Evolutionary conservation across 192 early-diverging fungal genomes (phyloP).

Genomic region (Chytriomyces sp.): DNA sequence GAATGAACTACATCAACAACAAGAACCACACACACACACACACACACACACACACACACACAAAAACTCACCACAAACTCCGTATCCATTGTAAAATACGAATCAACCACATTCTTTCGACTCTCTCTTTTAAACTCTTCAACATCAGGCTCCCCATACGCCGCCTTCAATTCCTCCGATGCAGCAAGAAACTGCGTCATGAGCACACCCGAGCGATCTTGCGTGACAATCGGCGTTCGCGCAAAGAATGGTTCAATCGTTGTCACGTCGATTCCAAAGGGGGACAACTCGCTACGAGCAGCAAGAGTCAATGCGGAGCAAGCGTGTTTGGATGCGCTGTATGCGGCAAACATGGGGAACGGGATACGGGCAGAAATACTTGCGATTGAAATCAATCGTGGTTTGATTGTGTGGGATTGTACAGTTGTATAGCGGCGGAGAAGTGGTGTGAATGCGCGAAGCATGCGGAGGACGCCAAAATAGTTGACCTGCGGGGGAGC

Average conservation of each 20-base stretch:
- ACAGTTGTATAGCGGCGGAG: constrained; percentile 21
- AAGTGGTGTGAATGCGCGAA: constrained; percentile 39
- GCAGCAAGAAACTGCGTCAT: not conserved
- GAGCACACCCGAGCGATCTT: not conserved
- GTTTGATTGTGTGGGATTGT: not conserved
- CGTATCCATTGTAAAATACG: not conserved
- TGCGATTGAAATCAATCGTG: constrained; percentile 45
- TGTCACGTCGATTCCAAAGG: constrained; percentile 53
- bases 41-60: no score
- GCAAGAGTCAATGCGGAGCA: constrained; percentile 50
- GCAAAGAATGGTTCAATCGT: constrained; percentile 46
- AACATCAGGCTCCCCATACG: not conserved
- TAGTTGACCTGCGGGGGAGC: constrained; percentile 35
- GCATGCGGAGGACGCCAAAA: constrained; percentile 44
- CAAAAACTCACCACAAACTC: not conserved
- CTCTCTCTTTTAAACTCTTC: no score
- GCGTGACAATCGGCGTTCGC: constrained; percentile 13
- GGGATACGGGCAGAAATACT: constrained; percentile 37
- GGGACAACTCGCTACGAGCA: constrained; percentile 51
- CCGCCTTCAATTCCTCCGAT: constrained; percentile 11
- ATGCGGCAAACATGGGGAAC: constrained; percentile 30
- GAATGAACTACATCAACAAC: no score
- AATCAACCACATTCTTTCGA: no score
- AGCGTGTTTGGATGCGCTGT: constrained; percentile 56
- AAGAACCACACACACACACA: no score